Evolutionary conservation across 1,139 yeast species (phyloP), one percentile per base, ranked within the genome.

Genomic region (Pichia kudriavzevii): DNA sequence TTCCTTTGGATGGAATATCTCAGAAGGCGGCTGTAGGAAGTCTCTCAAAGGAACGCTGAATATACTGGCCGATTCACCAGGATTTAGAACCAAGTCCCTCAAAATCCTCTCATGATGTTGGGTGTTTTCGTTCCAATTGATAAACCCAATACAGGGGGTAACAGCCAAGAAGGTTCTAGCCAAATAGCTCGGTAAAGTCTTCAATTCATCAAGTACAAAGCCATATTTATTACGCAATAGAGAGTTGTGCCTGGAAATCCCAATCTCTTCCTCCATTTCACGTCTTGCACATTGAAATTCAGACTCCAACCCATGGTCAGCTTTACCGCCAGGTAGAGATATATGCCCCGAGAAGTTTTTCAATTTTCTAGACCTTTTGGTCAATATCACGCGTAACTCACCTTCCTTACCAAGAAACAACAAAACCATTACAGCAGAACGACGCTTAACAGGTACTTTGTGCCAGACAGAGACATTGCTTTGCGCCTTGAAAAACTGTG

Each of bases 241-340:
- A 0, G 58, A 64, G 46, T 78, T 70, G 48, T 67, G 61, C 14
- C 67, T 60, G 5, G 75, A 70, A 11, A 87, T 57, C 0, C 95
- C 95, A 34, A 85, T 83, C 55, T 87, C 96, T 55, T 87, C 96
- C 44, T 69, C 74, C 50, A 85, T 78, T 58, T 87, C 96, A 32
- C 96, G 64, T 42, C 94, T 63, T 1, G 94, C 78, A 24, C 81
- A 79, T 35, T 67, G 67, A 68, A 81, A 79, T 42, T 80, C 83
- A 12, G 73, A 56, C 54, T 85, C 95, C 4, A 62, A 50, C 0
- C 67, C 73, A 30, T 50, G 55, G 53, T 85, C 95, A 6, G 91
- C 82, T 51, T 77, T 78, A 4, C 95, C 96, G 4, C 95, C 95
- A 3, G 96, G 95, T 15, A 87, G 63, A 4, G 94, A 81, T 11